These are phyloP conservation scores for Coemansia sp. DNA, from an alignment of 192 early-diverging fungal genomes.

Conservation along the genomic window DNA sequence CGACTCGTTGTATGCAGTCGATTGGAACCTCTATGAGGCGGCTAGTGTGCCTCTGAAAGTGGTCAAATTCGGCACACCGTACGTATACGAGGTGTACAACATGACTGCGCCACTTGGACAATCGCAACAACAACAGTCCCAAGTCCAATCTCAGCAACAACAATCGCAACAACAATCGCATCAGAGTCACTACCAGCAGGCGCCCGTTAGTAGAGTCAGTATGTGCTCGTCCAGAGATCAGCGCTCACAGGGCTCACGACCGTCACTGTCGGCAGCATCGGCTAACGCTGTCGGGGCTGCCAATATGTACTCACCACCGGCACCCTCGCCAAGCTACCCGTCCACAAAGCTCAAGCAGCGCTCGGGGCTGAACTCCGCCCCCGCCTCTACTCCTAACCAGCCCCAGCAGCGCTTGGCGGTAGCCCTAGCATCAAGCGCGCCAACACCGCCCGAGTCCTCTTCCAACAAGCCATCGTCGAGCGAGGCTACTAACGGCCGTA, in stretches of 20 bases:
- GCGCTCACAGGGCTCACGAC: constrained; percentile 12
- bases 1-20: constrained; percentile 52
- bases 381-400: constrained; percentile 6
- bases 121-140: background rate
- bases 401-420: constrained; percentile 8
- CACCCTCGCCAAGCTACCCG: constrained; percentile 24
- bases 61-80: constrained; percentile 37
- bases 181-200: background rate
- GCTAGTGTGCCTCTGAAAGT: constrained; percentile 48
- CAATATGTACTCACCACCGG: constrained; percentile 34
- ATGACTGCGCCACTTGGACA: background rate
- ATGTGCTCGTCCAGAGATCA: constrained; percentile 22
- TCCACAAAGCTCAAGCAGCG: constrained; percentile 31
- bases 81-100: constrained; percentile 39
- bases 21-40: constrained; percentile 52
- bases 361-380: constrained; percentile 9
- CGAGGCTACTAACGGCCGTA: constrained; percentile 2
- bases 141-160: background rate
- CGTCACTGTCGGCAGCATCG: constrained; percentile 4
- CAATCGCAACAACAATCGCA: constrained; percentile 4
- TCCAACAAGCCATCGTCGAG: constrained; percentile 13
- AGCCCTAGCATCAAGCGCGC: background rate
- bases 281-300: constrained; percentile 3
- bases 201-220: constrained; percentile 20
- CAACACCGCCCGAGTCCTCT: background rate